These are phyloP conservation scores for Pinus albicaulis DNA, from an alignment of 75 land plant species.

Conservation along the genomic window DNA sequence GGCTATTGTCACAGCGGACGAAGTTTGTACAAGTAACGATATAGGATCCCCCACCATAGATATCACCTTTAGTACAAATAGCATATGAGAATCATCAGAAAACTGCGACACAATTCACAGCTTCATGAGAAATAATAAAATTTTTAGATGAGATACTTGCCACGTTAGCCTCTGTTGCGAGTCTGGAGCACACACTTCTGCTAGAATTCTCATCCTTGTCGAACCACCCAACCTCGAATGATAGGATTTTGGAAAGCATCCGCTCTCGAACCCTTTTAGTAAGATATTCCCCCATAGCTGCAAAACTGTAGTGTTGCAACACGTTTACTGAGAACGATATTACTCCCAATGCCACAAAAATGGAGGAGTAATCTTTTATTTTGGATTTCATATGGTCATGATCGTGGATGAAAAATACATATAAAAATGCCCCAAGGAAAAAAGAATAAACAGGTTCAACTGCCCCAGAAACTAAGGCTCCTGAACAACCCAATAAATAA, in stretches of 20 bases:
- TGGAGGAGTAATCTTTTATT: constrained; percentile 30
- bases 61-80: constrained; percentile 38
- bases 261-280: constrained; percentile 67
- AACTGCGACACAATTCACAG: neutral
- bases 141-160: constrained; percentile 15
- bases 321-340: constrained; percentile 36
- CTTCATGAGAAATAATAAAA: neutral
- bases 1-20: constrained; percentile 55
- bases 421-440: constrained; percentile 41
- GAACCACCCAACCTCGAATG: constrained; percentile 82
- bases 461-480: constrained; percentile 54
- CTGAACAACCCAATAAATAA: constrained; percentile 44
- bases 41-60: constrained; percentile 68
- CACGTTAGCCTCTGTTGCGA: constrained; percentile 68
- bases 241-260: constrained; percentile 54
- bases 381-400: constrained; percentile 20
- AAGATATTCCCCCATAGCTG: constrained; percentile 60
- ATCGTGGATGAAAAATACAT: constrained; percentile 43
- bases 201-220: constrained; percentile 71
- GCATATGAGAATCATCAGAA: neutral
- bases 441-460: constrained; percentile 60
- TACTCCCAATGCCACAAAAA: constrained; percentile 36
- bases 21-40: constrained; percentile 64
- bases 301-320: constrained; percentile 68
- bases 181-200: constrained; percentile 55